Base-by-base conservation (phyloP, 805 yeast genomes). In the Wickerhamiella vanderwaltii region DNA sequence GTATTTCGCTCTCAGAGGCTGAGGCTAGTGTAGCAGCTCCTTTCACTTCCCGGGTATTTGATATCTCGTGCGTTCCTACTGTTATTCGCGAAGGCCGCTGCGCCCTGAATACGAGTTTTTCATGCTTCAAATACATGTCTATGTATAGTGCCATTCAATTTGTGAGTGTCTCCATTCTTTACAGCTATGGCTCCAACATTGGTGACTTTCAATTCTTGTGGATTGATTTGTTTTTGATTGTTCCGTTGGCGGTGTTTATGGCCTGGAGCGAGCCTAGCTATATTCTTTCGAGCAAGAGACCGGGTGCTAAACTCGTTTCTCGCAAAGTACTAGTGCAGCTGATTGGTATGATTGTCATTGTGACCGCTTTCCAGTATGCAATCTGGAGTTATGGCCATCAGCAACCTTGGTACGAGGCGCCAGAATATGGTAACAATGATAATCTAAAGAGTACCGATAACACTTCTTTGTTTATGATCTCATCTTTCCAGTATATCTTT, bases 21-120 rank as follows among this genome's bases (percentile, higher is more conserved):
- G 99, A 91, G 57, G 98, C 98, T 0, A 82, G 94, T 3, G 96
- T 91, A 13, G 98, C 98, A 0, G 98, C 98, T 0, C 98, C 99
- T 3, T 91, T 91, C 59, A 91, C 99, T 0, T 84, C 95, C 1
- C 71, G 93, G 31, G 59, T 72, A 1, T 91, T 93, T 62, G 95
- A 91, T 50, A 86, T 91, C 32, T 75, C 94, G 3, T 91, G 98
- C 65, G 95, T 88, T 18, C 64, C 85, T 50, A 85, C 84, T 56
- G 91, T 91, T 3, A 84, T 91, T 45, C 78, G 75, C 52, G 97
- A 91, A 59, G 99, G 99, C 3, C 70, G 99, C 47, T 93, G 95
- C 1, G 79, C 96, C 16, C 66, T 91, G 55, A 95, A 87, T 15
- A 91, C 99, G 1, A 81, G 94, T 48, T 91, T 91, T 62, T 79